Conservation (phyloP, 768 basidiomycete genomes). For the Flagelloscypha sp. region DNA sequence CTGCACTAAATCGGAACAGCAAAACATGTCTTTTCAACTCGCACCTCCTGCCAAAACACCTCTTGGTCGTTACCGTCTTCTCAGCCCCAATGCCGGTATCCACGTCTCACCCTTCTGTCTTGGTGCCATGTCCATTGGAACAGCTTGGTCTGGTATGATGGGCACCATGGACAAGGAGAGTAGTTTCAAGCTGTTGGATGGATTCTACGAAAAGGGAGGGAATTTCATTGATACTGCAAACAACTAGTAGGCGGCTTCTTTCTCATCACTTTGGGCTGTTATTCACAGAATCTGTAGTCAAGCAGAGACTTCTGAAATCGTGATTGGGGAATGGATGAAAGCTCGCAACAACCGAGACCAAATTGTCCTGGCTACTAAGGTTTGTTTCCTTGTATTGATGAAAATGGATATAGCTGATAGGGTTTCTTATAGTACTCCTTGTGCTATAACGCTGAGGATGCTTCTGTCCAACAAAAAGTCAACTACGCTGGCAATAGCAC, state of each 20-base stretch:
- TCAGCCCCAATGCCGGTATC: slow-evolving; percentile 23
- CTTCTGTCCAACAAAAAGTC: slow-evolving; percentile 13
- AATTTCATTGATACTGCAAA: slow-evolving; percentile 41
- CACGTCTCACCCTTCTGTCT: slow-evolving; percentile 28
- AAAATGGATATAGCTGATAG: background rate
- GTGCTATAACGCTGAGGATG: slow-evolving; percentile 15
- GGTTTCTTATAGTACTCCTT: slow-evolving; percentile 12
- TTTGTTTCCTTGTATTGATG: slow-evolving; percentile 4
- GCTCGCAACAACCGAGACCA: slow-evolving; percentile 32
- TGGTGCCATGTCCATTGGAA: slow-evolving; percentile 28
- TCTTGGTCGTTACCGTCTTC: slow-evolving; percentile 21
- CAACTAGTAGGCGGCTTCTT: slow-evolving; percentile 22
- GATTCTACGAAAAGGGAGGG: slow-evolving; percentile 31
- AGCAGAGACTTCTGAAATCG: slow-evolving; percentile 31
- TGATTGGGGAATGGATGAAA: slow-evolving; percentile 45
- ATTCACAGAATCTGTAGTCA: slow-evolving; percentile 15
- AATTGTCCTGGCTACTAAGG: slow-evolving; percentile 38
- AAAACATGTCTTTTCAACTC: too few species aligned
- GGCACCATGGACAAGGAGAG: slow-evolving; percentile 32
- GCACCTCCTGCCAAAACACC: slow-evolving; percentile 15
- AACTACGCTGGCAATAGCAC: slow-evolving; percentile 34
- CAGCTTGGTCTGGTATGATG: slow-evolving; percentile 22
- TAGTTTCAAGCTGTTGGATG: slow-evolving; percentile 36
- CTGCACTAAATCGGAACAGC: too few species aligned
- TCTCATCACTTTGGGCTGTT: too few species aligned